A percentile compares a stretch with the other conserved stretches of the same genome.
phyloP scores from a whole-genome alignment of 352 stramenopile species.

The Pythium periplocum region DNA sequence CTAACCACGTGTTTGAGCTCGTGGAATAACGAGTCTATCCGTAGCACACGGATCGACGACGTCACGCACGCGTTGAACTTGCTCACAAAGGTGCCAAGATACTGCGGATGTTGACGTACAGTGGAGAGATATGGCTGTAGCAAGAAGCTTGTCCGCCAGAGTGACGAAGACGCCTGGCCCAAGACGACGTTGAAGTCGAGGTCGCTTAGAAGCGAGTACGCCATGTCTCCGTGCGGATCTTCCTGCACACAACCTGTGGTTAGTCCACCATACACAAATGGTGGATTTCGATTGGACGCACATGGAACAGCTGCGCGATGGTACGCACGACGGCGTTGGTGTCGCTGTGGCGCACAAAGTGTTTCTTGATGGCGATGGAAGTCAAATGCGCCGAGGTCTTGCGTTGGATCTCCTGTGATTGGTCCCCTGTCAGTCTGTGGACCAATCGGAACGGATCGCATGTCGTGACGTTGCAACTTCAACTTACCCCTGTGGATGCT shows the following conservation, averaged over 20 bases:
- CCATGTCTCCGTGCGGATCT: conserved; percentile 29
- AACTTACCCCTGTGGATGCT: conserved; percentile 35
- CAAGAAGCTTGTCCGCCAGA: conserved; percentile 40
- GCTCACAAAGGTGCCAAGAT: conserved; percentile 38
- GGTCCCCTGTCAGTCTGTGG: no score
- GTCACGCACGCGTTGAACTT: conserved; percentile 46
- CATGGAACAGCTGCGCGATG: conserved; percentile 26
- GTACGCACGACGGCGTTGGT: conserved; percentile 12
- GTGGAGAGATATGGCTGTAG: conserved; percentile 37
- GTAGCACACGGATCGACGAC: conserved; percentile 36
- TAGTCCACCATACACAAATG: no score
- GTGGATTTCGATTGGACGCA: conserved; percentile 1
- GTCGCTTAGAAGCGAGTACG: conserved; percentile 38
- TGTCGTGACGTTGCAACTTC: no score
- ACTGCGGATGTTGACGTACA: conserved; percentile 23
- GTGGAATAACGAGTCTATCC: conserved; percentile 22
- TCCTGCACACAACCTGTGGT: conserved; percentile 22
- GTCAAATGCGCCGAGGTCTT: conserved; percentile 34
- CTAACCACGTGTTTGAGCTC: conserved; percentile 12
- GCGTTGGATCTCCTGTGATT: conserved; percentile 40
- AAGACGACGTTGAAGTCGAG: conserved; percentile 52
- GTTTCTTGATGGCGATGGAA: conserved; percentile 36
- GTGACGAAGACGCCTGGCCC: conserved; percentile 33
- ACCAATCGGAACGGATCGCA: no score
- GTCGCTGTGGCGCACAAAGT: conserved; percentile 27